Evolutionary conservation across 257 asterid genomes (phyloP).

Genomic region (Prunella vulgaris): DNA sequence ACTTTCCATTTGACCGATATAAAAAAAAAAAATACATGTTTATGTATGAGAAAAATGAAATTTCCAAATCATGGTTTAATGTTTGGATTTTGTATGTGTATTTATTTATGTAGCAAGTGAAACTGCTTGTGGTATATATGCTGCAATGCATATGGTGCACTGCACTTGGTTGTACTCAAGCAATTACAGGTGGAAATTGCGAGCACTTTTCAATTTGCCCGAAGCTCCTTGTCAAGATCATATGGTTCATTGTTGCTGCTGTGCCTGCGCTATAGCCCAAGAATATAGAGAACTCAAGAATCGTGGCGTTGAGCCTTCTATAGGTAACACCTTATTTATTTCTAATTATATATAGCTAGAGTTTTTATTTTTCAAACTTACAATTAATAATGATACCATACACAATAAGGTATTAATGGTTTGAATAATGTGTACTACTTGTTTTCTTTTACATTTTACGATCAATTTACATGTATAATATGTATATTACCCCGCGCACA

Average conservation of each 20-base stretch:
- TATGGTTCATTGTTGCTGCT: constrained; percentile 34
- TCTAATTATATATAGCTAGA: too few species aligned
- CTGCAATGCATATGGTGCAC: constrained; percentile 30
- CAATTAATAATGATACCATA: too few species aligned
- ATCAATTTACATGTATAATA: too few species aligned
- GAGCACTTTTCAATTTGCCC: constrained; percentile 29
- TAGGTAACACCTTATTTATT: constrained; percentile 21
- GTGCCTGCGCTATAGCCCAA: constrained; percentile 34
- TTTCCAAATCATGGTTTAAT: too few species aligned
- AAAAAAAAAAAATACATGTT: neutral
- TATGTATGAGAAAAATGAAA: too few species aligned
- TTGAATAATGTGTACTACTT: too few species aligned
- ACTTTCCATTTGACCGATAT: too few species aligned
- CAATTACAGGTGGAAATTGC: constrained; percentile 33
- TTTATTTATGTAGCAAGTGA: constrained; percentile 14
- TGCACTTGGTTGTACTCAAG: constrained; percentile 36
- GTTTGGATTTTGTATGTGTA: neutral
- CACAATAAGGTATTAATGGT: too few species aligned
- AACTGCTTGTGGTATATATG: constrained; percentile 21
- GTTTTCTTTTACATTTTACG: too few species aligned
- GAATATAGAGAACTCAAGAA: constrained; percentile 40
- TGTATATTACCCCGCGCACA: too few species aligned
- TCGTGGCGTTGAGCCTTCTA: constrained; percentile 32
- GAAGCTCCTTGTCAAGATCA: constrained; percentile 33
- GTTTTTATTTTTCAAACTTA: too few species aligned